Evolutionary conservation across 805 yeast species (phyloP).

Genomic region (Sugiyamaella marilandica): DNA sequence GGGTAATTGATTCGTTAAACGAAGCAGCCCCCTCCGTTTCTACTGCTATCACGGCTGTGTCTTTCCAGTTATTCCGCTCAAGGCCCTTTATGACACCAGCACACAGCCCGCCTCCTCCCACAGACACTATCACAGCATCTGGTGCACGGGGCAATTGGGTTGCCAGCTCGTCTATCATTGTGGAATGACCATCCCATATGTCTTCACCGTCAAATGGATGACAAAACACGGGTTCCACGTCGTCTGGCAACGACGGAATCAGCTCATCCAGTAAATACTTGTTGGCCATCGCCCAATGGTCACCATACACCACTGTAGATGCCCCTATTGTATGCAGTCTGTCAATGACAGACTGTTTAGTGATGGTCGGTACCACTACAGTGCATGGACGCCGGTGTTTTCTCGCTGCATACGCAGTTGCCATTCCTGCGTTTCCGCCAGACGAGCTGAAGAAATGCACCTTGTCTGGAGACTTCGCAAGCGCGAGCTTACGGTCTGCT

Average conservation of each 20-base stretch:
- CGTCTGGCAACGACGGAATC: constrained; percentile 49
- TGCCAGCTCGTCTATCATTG: constrained; percentile 78
- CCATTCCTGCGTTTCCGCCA: constrained; percentile 97
- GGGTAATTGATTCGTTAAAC: constrained; percentile 42
- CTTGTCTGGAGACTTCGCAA: constrained; percentile 28
- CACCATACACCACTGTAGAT: constrained; percentile 51
- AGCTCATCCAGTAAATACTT: constrained; percentile 63
- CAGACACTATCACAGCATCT: constrained; percentile 79
- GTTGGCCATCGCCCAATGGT: constrained; percentile 76
- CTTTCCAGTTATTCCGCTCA: constrained; percentile 46
- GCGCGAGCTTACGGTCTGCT: constrained; percentile 40
- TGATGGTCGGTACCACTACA: constrained; percentile 54
- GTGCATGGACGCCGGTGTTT: constrained; percentile 52
- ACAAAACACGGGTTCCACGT: constrained; percentile 70
- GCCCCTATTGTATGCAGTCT: constrained; percentile 49
- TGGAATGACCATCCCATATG: constrained; percentile 94
- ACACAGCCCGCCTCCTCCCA: constrained; percentile 91
- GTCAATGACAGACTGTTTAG: constrained; percentile 43
- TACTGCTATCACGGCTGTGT: constrained; percentile 41
- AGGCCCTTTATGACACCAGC: constrained; percentile 79
- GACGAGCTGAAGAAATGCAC: constrained; percentile 71
- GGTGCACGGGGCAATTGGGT: constrained; percentile 61
- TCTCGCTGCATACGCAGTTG: constrained; percentile 85
- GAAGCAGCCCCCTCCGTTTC: constrained; percentile 65
- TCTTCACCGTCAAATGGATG: constrained; percentile 92